These are phyloP conservation scores for Trichocladium uniseriatum DNA, from an alignment of 495 filamentous ascomycete genomes.

Conservation along the genomic window DNA sequence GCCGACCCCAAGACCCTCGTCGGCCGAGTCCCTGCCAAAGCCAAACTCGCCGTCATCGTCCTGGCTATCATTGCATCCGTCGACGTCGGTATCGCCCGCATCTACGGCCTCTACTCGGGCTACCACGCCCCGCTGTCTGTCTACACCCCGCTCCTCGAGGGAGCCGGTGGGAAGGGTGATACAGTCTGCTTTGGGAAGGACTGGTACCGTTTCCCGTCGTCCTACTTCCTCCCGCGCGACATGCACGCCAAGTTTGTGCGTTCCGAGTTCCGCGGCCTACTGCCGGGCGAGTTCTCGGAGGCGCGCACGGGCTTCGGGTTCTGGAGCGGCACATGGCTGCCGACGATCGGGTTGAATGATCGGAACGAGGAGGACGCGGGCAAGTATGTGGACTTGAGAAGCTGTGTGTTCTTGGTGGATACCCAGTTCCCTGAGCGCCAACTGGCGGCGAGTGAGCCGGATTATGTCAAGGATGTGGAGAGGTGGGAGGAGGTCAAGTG, in stretches of 20 bases:
- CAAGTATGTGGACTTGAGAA: conserved; percentile 73
- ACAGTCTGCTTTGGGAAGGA: conserved; percentile 89
- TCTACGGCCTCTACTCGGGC: conserved; percentile 68
- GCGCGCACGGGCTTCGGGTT: conserved; percentile 50
- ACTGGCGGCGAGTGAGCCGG: conserved; percentile 56
- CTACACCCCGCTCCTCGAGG: conserved; percentile 45
- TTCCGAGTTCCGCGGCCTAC: conserved; percentile 78
- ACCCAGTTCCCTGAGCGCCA: conserved; percentile 58
- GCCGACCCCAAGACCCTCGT: conserved; percentile 50
- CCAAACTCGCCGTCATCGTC: conserved; percentile 56
- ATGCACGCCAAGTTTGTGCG: conserved; percentile 81
- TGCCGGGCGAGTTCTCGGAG: conserved; percentile 85
- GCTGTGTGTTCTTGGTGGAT: conserved; percentile 81
- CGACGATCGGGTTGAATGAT: conserved; percentile 85
- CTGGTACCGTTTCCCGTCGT: conserved; percentile 96
- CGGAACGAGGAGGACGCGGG: conserved; percentile 74
- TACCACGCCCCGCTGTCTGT: conserved; percentile 80
- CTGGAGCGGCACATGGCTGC: conserved; percentile 68
- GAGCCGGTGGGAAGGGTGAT: conserved; percentile 46
- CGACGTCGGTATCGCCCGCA: conserved; percentile 58
- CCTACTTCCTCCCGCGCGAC: conserved; percentile 73
- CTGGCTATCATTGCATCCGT: conserved; percentile 47
- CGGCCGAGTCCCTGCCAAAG: conserved; percentile 56
- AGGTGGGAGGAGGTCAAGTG: conserved; percentile 72
- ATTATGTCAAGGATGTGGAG: conserved; percentile 57